Base-by-base conservation (phyloP, 495 filamentous ascomycete species). In the Aspergillus nanangensis region DNA sequence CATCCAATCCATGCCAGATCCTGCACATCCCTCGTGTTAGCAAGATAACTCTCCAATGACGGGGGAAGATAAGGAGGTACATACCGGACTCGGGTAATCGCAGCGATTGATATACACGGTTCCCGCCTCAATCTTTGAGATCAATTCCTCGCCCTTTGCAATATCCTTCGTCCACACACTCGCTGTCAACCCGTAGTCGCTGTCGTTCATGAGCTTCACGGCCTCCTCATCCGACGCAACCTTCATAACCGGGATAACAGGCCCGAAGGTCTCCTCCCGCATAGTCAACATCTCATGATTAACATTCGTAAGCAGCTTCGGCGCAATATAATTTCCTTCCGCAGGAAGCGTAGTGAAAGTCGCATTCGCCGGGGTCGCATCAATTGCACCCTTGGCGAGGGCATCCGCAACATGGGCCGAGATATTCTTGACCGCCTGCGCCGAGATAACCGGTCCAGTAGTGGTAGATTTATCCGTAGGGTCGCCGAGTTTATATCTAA, bases 1-100 rank as follows among this genome's bases (percentile, higher is more conserved):
- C 91, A 96, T 4, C 93, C 93, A 2, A 88, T 90, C 93, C 93
- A 98, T 10, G 93, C 93, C 38, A 98, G 85, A 65, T 98, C 93
- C 85, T 94, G 64, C 45, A 57, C 49, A 21, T 13, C 5, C 9
- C 4, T 17, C n/a, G 8, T 41, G 20, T 65, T 56, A 61, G 55
- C 38, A 51, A n/a, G n/a, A n/a, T 22, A 29, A 42, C 18, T 31
- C 31, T 27, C 8, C 27, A 37, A 36, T 17, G 23, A 5, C 24
- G 34, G n/a, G 4, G 1, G 32, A 27, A 48, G 38, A 38, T 11
- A 33, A 38, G n/a, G 31, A 17, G 5, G 8, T 36, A 76, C 89
- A 74, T 80, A 95, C 89, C 41, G 92, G 90, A 65, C 81, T 87
- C 3, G 93, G 93, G 61, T 83, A 98, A 62, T 98, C 93, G 54